Percentiles rank a stretch among this genome's conserved stretches.
Conservation (phyloP, 192 early-diverging fungal species). For the Gryganskiella cystojenkinii region DNA sequence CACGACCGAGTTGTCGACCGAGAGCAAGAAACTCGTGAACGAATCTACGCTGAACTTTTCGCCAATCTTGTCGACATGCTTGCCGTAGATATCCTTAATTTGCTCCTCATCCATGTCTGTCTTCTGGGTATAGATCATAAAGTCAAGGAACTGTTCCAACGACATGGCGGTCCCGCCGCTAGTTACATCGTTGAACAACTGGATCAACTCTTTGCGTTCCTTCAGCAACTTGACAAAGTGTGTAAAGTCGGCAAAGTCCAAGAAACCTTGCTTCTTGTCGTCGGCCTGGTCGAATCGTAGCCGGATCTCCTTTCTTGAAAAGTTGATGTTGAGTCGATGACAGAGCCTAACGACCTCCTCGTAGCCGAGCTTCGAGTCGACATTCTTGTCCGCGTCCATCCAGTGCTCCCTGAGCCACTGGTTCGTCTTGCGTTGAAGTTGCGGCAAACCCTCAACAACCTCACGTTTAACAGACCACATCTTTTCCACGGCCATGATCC, state of each 20-base stretch:
- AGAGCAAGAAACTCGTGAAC: constrained; percentile 72
- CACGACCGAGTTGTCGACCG: constrained; percentile 69
- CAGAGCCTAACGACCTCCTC: constrained; percentile 56
- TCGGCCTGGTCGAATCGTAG: constrained; percentile 70
- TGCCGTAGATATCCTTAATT: constrained; percentile 65
- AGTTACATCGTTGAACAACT: constrained; percentile 61
- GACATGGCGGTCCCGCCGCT: constrained; percentile 52
- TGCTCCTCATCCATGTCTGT: constrained; percentile 56
- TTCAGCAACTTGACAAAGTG: constrained; percentile 68
- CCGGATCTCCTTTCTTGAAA: constrained; percentile 71
- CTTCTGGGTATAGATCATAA: constrained; percentile 68
- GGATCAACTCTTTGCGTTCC: constrained; percentile 68
- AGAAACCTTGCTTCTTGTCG: constrained; percentile 55
- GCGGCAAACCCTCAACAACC: constrained; percentile 48
- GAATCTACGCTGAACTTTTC: constrained; percentile 71
- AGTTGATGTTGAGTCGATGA: constrained; percentile 70
- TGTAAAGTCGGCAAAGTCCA: constrained; percentile 70
- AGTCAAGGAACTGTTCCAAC: constrained; percentile 63
- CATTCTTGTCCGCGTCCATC: constrained; percentile 60
- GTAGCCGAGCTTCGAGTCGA: constrained; percentile 50
- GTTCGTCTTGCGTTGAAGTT: constrained; percentile 48
- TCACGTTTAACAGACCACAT: constrained; percentile 55
- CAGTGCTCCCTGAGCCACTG: constrained; percentile 57
- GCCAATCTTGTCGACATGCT: constrained; percentile 57
- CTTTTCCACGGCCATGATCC: constrained; percentile 52